Conservation (phyloP, 176 grass and related monocot species). For the Ensete glaucum region DNA sequence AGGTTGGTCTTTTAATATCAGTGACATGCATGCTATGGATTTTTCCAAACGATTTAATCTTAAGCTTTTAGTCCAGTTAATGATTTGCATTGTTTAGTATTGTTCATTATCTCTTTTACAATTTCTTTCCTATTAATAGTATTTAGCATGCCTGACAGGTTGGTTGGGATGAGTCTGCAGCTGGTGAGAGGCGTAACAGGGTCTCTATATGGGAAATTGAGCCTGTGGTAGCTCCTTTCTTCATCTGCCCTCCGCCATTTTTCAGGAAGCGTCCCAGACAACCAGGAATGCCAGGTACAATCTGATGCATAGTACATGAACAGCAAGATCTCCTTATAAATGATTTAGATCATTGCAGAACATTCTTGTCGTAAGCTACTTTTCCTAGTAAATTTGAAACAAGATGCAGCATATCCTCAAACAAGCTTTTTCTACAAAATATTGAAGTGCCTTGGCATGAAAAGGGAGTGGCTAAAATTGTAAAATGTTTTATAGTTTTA, state of each 20-base stretch:
- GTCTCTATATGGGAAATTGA: conserved; percentile 99
- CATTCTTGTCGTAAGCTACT: neutral
- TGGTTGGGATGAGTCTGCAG: conserved; percentile 96
- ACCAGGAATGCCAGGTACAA: conserved; percentile 40
- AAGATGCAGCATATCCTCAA: neutral
- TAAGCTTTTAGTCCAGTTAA: neutral
- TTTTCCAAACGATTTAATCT: neutral
- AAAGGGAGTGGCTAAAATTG: neutral
- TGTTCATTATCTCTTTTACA: neutral
- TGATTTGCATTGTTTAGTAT: neutral
- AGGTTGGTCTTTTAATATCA: conserved; percentile 36
- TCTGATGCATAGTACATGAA: neutral
- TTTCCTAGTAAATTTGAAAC: neutral
- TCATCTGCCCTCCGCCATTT: conserved; percentile 90
- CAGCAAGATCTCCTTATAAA: neutral
- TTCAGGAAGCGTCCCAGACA: conserved; percentile 81
- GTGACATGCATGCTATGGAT: neutral
- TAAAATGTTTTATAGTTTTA: neutral
- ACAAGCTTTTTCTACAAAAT: neutral
- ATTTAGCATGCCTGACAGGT: conserved; percentile 42
- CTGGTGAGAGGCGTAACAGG: conserved; percentile 77
- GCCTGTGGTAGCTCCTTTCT: conserved; percentile 84
- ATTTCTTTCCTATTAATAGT: conserved; percentile 7
- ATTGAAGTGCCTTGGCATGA: neutral
- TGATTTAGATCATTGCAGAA: neutral